Base-by-base conservation (phyloP, 1,284 basidiomycete genomes). In the Fomes fomentarius region DNA sequence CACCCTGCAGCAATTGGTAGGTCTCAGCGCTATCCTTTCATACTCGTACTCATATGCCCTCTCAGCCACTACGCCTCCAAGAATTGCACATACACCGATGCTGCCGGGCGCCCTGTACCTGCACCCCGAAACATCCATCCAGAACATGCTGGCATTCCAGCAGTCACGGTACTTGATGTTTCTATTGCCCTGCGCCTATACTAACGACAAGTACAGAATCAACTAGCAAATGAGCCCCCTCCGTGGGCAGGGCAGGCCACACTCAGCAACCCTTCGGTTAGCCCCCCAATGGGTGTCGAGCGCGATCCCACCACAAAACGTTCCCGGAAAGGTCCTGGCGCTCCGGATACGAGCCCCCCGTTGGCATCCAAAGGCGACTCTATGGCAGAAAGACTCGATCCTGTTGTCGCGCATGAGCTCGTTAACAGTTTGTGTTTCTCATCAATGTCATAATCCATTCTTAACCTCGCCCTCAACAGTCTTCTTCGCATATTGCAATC, bases 1-100 rank as follows among this genome's bases (percentile, higher is more conserved):
- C 85, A 14, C 89, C 89, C 4, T 92, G 89, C 66, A 87, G 87
- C 68, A 92, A 92, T 66, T 92, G 89, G 88, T 89, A 64, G 54
- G 78, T 63, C n/a, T n/a, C n/a, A n/a, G n/a, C n/a, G n/a, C n/a
- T 25, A 55, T 25, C 25, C 44, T 43, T 25, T 28, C 25, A 28
- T 15, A 8, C 31, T 2, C 14, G 4, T 45, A 42, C 53, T 42
- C 64, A 40, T 51, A 31, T 24, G n/a, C n/a, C 46, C 51, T 39
- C 41, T 10, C 64, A 91, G 89, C 64, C 89, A 84, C 68, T 92
- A 85, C 69, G 90, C 89, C 47, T 87, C 85, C 57, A 91, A 92
- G 71, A 75, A 81, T 35, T 92, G 90, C 70, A 83, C 84, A 1
- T 92, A 92, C 68, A 91, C 89, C 7, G 89, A 92, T 62, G 77